Evolutionary conservation across 345 rosid species (phyloP).

Genomic region (Eucalyptus regnans): DNA sequence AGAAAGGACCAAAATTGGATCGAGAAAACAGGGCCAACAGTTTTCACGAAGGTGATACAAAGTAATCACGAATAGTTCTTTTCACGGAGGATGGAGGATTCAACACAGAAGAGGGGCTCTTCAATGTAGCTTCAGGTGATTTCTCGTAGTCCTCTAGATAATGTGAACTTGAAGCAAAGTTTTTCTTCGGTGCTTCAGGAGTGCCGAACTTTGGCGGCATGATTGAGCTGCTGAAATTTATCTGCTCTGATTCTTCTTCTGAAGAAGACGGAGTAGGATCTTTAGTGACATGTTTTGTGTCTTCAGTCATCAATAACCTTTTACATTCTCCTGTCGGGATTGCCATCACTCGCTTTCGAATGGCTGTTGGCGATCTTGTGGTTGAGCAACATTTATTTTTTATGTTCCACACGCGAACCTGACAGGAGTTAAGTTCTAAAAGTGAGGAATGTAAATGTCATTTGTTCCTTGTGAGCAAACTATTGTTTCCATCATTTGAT

Average conservation of each 20-base stretch:
- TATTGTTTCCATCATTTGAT: not conserved
- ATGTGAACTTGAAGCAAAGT: not conserved
- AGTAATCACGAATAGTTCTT: conserved; percentile 83
- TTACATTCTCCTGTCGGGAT: conserved; percentile 32
- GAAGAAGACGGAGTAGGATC: conserved; percentile 5
- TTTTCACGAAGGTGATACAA: conserved; percentile 30
- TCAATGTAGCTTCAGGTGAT: conserved; percentile 2
- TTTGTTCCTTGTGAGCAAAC: not conserved
- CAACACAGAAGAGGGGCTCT: conserved; percentile 80
- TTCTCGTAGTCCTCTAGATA: not conserved
- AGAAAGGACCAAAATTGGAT: not conserved
- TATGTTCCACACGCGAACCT: conserved; percentile 79
- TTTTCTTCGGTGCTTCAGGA: conserved; percentile 30
- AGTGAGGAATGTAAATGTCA: not conserved
- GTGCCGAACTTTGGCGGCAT: conserved; percentile 12
- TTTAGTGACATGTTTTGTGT: conserved; percentile 9
- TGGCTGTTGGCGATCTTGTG: conserved; percentile 26
- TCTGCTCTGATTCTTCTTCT: conserved; percentile 2
- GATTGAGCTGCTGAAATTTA: conserved; percentile 40
- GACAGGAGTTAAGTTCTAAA: not conserved
- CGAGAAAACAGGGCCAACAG: not conserved
- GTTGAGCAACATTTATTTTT: conserved; percentile 25
- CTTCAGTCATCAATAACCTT: conserved; percentile 20
- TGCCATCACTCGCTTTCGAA: conserved; percentile 67
- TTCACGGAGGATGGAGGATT: conserved; percentile 79